A percentile compares a stretch with the other conserved stretches of the same genome.
These are phyloP conservation scores for Oryza meyeriana DNA, from an alignment of 176 grass and related monocot genomes.

Conservation along the genomic window DNA sequence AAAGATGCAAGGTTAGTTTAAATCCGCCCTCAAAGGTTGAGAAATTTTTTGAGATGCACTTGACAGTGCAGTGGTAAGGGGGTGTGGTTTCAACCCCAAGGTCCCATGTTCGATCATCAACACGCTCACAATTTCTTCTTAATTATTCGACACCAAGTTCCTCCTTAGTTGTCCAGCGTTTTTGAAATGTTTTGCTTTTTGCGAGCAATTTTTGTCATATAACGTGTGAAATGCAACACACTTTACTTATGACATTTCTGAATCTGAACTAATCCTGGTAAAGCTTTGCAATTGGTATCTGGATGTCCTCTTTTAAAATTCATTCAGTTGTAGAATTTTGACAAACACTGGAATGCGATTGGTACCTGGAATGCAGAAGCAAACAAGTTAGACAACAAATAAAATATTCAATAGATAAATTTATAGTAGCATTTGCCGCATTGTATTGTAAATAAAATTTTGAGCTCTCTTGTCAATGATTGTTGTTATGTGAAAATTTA, in stretches of 20 bases:
- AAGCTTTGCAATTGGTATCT: background rate
- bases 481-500: no score
- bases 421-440: background rate
- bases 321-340: background rate
- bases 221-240: background rate
- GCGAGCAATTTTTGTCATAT: background rate
- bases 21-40: background rate
- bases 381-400: background rate
- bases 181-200: background rate
- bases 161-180: no score
- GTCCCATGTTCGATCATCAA: no score
- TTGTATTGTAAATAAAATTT: background rate
- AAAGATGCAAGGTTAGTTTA: conserved; percentile 81
- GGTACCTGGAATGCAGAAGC: background rate
- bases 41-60: no score
- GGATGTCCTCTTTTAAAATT: background rate
- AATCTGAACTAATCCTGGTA: background rate
- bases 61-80: no score
- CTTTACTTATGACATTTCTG: background rate
- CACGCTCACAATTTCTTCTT: no score
- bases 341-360: background rate
- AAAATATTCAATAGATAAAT: background rate
- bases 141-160: no score
- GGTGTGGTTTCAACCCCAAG: no score
- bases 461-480: background rate